phyloP scores from a whole-genome alignment of 352 stramenopile species.

The Globisporangium uncinulatum region DNA sequence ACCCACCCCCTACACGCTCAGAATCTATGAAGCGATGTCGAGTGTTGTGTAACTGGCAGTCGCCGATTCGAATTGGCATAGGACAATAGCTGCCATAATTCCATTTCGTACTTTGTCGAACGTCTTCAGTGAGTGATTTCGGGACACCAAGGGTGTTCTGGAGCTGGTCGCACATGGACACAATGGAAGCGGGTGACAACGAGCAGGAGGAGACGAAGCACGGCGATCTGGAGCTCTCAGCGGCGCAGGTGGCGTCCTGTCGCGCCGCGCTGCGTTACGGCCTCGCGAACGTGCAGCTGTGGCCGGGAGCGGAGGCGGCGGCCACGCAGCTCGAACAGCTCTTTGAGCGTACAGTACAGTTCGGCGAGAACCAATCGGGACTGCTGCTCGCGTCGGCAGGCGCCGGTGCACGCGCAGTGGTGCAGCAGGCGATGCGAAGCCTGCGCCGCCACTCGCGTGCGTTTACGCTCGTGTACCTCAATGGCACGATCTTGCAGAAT shows the following conservation, averaged over 20 bases:
- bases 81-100: too few relatives aligned
- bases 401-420: conserved; percentile 40
- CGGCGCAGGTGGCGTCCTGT: conserved; percentile 25
- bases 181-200: neutral
- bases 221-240: conserved; percentile 11
- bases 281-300: conserved; percentile 5
- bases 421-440: conserved; percentile 41
- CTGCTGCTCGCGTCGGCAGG: conserved; percentile 60
- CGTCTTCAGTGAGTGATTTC: too few relatives aligned
- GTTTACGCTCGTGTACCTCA: conserved; percentile 72
- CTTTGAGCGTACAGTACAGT: conserved; percentile 62
- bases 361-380: conserved; percentile 74
- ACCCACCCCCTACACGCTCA: too few relatives aligned
- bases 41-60: neutral
- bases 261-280: conserved; percentile 35
- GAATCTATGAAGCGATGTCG: too few relatives aligned
- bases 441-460: conserved; percentile 28
- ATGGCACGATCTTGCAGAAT: conserved; percentile 73
- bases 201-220: conserved; percentile 12
- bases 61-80: too few relatives aligned
- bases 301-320: conserved; percentile 12
- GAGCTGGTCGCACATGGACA: neutral
- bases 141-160: too few relatives aligned
- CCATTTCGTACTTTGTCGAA: neutral
- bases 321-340: conserved; percentile 43